Evolutionary conservation across 2,329 filamentous ascomycete genomes (phyloP).

Genomic region (Sclerotinia minor): DNA sequence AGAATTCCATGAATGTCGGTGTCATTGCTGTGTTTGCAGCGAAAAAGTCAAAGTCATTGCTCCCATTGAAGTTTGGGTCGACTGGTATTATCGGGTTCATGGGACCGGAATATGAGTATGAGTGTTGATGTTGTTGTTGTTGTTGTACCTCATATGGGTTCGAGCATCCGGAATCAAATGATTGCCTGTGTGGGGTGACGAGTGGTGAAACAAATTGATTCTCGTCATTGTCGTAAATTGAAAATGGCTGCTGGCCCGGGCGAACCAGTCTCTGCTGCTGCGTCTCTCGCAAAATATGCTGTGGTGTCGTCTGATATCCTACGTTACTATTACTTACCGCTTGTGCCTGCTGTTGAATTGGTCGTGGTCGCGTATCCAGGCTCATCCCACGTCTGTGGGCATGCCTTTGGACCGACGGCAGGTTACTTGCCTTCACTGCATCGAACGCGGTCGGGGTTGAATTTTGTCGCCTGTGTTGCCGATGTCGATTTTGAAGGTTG

Average conservation of each 20-base stretch:
- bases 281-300: slow-evolving; percentile 86
- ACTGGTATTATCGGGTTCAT: slow-evolving; percentile 46
- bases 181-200: slow-evolving; percentile 55
- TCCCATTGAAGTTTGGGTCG: slow-evolving; percentile 42
- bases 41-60: slow-evolving; percentile 40
- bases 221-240: slow-evolving; percentile 46
- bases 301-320: slow-evolving; percentile 56
- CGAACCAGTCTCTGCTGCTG: slow-evolving; percentile 83
- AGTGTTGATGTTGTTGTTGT: slow-evolving; percentile 26
- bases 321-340: slow-evolving; percentile 58
- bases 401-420: slow-evolving; percentile 58
- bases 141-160: slow-evolving; percentile 38
- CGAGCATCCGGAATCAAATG: slow-evolving; percentile 51
- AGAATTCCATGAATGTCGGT: slow-evolving; percentile 41
- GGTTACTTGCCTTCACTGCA: slow-evolving; percentile 66
- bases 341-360: slow-evolving; percentile 45
- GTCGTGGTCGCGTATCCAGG: slow-evolving; percentile 70
- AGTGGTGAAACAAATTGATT: slow-evolving; percentile 59
- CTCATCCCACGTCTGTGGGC: slow-evolving; percentile 80
- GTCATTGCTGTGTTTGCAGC: slow-evolving; percentile 35
- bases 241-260: slow-evolving; percentile 58
- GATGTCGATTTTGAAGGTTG: slow-evolving; percentile 71
- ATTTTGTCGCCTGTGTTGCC: slow-evolving; percentile 81
- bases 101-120: slow-evolving; percentile 44
- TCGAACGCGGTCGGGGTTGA: slow-evolving; percentile 81